Conservation (phyloP, 257 asterid genomes). For the Voacanga thouarsii region DNA sequence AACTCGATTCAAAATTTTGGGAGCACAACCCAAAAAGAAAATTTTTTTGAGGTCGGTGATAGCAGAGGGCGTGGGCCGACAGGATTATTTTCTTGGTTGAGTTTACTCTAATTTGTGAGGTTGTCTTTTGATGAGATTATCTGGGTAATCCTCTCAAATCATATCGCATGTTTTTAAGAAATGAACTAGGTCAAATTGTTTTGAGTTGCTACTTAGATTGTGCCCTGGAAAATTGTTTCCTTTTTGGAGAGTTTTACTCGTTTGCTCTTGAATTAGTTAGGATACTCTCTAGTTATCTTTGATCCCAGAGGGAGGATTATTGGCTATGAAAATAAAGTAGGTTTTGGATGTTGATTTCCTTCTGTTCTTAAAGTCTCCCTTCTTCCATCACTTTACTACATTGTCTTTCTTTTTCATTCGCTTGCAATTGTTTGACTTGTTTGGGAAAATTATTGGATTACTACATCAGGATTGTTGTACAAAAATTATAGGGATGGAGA, state of each 20-base stretch:
- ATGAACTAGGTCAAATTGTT: not conserved
- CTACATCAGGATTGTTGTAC: not conserved
- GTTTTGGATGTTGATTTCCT: not conserved
- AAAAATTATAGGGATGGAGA: slow-evolving; percentile 60
- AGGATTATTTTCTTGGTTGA: not conserved
- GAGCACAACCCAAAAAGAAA: no score
- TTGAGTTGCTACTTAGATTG: not conserved
- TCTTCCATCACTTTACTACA: not conserved
- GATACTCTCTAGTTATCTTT: not conserved
- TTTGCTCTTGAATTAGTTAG: not conserved
- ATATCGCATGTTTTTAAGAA: not conserved
- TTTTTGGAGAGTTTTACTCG: not conserved
- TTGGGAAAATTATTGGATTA: not conserved
- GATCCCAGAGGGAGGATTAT: not conserved
- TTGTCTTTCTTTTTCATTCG: not conserved
- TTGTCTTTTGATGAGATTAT: not conserved
- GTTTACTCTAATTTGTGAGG: not conserved
- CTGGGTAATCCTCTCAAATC: not conserved
- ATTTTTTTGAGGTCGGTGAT: no score
- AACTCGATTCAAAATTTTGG: no score
- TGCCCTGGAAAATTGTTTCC: not conserved
- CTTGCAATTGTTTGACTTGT: not conserved
- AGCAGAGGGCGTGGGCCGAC: no score
- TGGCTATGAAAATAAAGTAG: not conserved
- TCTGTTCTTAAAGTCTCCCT: not conserved